phyloP scores from a whole-genome alignment of 371 early-diverging fungal genomes.

The Lichtheimia ramosa region DNA sequence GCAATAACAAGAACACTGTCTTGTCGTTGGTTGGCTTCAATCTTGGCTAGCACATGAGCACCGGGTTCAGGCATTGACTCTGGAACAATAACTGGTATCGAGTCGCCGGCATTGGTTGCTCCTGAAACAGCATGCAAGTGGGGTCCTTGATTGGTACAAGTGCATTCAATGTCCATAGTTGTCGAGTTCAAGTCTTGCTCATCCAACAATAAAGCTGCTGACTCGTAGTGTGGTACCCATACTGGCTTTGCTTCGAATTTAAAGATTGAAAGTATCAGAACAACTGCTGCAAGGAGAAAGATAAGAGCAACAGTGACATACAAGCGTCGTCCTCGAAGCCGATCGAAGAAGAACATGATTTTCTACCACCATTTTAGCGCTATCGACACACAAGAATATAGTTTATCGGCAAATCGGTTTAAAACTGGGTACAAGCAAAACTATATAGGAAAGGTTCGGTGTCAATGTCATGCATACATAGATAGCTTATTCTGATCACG shows the following conservation, averaged over 20 bases:
- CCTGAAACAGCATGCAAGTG: too few species aligned
- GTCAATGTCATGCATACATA: too few species aligned
- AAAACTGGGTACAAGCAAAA: too few species aligned
- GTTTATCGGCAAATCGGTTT: too few species aligned
- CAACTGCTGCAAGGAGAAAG: background rate
- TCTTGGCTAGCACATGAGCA: slow-evolving; percentile 12
- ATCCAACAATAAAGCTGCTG: slow-evolving; percentile 3
- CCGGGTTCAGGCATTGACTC: slow-evolving; percentile 5
- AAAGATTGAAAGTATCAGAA: background rate
- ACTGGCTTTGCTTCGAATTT: background rate
- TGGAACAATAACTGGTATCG: slow-evolving; percentile 8
- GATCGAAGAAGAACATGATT: too few species aligned
- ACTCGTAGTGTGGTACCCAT: background rate
- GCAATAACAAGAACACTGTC: slow-evolving; percentile 11
- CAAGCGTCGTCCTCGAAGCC: too few species aligned
- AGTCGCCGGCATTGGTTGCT: background rate
- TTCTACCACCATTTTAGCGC: too few species aligned
- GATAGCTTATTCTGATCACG: too few species aligned
- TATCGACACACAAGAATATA: too few species aligned
- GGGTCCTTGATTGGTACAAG: background rate
- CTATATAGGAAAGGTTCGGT: too few species aligned
- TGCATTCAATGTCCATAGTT: slow-evolving; percentile 2
- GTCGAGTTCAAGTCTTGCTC: slow-evolving; percentile 7
- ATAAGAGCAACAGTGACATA: too few species aligned
- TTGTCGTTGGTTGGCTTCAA: slow-evolving; percentile 14